Conservation (phyloP, 2,329 filamentous ascomycete species). For the Leptographium radiaticola region DNA sequence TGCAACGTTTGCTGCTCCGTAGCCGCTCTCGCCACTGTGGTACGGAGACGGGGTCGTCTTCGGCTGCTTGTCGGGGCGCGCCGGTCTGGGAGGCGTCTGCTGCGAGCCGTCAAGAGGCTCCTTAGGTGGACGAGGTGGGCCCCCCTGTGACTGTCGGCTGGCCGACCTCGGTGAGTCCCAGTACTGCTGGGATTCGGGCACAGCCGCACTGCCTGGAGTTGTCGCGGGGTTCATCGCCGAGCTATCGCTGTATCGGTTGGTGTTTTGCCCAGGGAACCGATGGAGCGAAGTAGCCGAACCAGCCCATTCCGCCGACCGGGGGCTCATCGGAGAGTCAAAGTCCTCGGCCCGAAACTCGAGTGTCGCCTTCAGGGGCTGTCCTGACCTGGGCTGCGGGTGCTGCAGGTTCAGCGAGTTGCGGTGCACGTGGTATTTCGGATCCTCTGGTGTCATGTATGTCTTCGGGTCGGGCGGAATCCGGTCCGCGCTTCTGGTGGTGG, state of each 20-base stretch:
- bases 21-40: conserved; percentile 41
- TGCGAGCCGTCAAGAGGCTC: conserved; percentile 35
- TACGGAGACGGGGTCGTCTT: conserved; percentile 44
- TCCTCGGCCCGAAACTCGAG: conserved; percentile 59
- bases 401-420: conserved; percentile 69
- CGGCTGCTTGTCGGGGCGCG: conserved; percentile 35
- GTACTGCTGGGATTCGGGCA: conserved; percentile 21
- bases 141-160: conserved; percentile 15
- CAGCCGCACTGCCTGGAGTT: neutral
- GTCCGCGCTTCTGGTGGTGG: neutral
- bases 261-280: conserved; percentile 32
- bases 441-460: conserved; percentile 44
- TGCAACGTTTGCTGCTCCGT: conserved; percentile 23
- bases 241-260: conserved; percentile 34
- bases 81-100: conserved; percentile 31
- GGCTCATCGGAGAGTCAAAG: conserved; percentile 48
- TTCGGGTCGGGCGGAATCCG: conserved; percentile 30
- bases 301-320: conserved; percentile 48
- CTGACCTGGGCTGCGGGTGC: conserved; percentile 64
- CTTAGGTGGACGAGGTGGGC: conserved; percentile 48
- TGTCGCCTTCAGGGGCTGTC: conserved; percentile 60
- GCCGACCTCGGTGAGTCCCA: conserved; percentile 30
- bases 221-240: conserved; percentile 17
- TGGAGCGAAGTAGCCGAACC: conserved; percentile 46
- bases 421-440: conserved; percentile 72